These are phyloP conservation scores for Lasiodiplodia sp. DNA, from an alignment of 2,329 filamentous ascomycete genomes.

Conservation along the genomic window DNA sequence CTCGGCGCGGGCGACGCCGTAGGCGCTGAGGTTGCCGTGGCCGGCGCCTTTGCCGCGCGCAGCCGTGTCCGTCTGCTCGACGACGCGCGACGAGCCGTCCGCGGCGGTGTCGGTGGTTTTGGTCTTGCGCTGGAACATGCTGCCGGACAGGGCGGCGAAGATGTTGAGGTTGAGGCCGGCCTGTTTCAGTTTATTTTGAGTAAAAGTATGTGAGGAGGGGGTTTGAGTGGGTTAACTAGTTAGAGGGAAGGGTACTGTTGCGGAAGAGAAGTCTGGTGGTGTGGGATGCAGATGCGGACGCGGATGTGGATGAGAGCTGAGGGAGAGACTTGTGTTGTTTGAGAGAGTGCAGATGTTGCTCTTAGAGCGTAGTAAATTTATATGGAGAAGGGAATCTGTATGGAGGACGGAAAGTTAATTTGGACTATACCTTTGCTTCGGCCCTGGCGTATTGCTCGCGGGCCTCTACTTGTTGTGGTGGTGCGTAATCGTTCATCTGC, in stretches of 20 bases:
- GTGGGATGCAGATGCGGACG: no score
- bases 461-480: slow-evolving; percentile 33
- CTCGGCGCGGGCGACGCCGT: slow-evolving; percentile 5
- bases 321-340: neutral
- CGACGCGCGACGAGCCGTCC: slow-evolving; percentile 37
- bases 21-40: slow-evolving; percentile 9
- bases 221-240: no score
- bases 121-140: slow-evolving; percentile 39
- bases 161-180: slow-evolving; percentile 48
- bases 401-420: neutral
- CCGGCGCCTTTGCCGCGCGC: slow-evolving; percentile 15
- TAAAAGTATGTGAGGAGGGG: neutral
- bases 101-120: slow-evolving; percentile 42
- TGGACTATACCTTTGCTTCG: slow-evolving; percentile 39
- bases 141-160: slow-evolving; percentile 45
- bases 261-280: no score
- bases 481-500: neutral
- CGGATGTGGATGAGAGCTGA: neutral
- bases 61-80: slow-evolving; percentile 37
- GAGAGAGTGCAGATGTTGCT: no score
- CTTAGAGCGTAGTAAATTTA: no score
- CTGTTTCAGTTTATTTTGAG: slow-evolving; percentile 22
- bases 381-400: neutral
- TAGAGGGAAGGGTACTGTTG: no score
- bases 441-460: slow-evolving; percentile 43